A percentile compares a stretch with the other conserved stretches of the same genome.
Evolutionary conservation across 2,329 filamentous ascomycete genomes (phyloP).

Genomic region (Claviceps maximensis): DNA sequence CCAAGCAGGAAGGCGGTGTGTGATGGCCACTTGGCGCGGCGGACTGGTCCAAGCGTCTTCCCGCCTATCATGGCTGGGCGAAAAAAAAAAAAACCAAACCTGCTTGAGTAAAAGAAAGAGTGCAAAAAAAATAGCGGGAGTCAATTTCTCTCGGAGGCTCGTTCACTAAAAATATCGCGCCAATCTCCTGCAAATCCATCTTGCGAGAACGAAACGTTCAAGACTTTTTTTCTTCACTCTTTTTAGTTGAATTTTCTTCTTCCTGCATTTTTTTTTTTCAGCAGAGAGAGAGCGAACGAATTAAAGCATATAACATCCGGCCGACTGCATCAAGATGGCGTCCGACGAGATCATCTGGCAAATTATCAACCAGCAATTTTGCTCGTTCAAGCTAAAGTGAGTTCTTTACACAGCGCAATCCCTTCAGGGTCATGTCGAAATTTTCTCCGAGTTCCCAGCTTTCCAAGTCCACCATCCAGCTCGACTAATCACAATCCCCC

Average conservation of each 20-base stretch:
- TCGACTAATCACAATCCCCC: slow-evolving; percentile 22
- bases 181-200: no score
- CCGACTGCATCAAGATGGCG: slow-evolving; percentile 42
- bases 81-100: slow-evolving; percentile 14
- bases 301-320: not conserved
- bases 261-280: no score
- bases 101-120: not conserved
- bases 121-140: slow-evolving; percentile 10
- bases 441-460: no score
- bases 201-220: no score
- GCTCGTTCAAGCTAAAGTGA: slow-evolving; percentile 86
- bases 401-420: slow-evolving; percentile 12
- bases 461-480: not conserved
- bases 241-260: no score
- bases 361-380: slow-evolving; percentile 91
- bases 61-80: slow-evolving; percentile 8
- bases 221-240: not conserved
- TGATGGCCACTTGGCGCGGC: not conserved
- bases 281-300: no score
- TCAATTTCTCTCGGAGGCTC: slow-evolving; percentile 2
- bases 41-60: not conserved
- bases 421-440: no score
- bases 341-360: slow-evolving; percentile 97
- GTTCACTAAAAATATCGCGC: slow-evolving; percentile 6
- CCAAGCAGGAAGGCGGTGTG: slow-evolving; percentile 13